Evolutionary conservation across 225 moss, liverwort and hornwort genomes (phyloP).

Genomic region (Lunularia cruciata): DNA sequence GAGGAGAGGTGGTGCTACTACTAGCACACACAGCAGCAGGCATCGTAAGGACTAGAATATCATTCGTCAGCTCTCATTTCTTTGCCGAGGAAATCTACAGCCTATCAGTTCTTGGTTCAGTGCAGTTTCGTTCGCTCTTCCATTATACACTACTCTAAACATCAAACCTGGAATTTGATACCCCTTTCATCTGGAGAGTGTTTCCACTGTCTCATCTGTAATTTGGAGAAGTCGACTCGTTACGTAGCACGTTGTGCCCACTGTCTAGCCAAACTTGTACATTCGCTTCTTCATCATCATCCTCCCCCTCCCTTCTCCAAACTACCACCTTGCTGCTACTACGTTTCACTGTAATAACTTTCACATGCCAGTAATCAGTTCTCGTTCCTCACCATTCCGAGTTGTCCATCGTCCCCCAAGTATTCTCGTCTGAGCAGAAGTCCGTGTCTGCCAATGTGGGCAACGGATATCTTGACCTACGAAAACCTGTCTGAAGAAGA

Average conservation of each 20-base stretch:
- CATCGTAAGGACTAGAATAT: not conserved
- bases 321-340: not conserved
- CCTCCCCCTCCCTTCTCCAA: not conserved
- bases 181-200: too few relatives aligned
- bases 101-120: too few relatives aligned
- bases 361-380: not conserved
- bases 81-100: not conserved
- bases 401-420: too few relatives aligned
- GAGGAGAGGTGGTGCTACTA: conserved; percentile 1
- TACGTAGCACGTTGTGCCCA: not conserved
- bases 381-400: not conserved
- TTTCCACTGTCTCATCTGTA: not conserved
- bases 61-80: not conserved
- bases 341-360: too few relatives aligned
- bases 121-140: too few relatives aligned
- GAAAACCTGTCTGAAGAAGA: conserved; percentile 28
- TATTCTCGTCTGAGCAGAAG: conserved; percentile 1
- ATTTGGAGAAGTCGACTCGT: not conserved
- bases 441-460: conserved; percentile 37
- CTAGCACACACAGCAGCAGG: not conserved
- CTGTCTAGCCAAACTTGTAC: conserved; percentile 15
- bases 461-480: conserved; percentile 29
- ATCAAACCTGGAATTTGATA: too few relatives aligned
- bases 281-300: conserved; percentile 6
- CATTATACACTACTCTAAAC: too few relatives aligned